Conservation (phyloP, 176 grass and related monocot species). For the Cymbopogon citratus region DNA sequence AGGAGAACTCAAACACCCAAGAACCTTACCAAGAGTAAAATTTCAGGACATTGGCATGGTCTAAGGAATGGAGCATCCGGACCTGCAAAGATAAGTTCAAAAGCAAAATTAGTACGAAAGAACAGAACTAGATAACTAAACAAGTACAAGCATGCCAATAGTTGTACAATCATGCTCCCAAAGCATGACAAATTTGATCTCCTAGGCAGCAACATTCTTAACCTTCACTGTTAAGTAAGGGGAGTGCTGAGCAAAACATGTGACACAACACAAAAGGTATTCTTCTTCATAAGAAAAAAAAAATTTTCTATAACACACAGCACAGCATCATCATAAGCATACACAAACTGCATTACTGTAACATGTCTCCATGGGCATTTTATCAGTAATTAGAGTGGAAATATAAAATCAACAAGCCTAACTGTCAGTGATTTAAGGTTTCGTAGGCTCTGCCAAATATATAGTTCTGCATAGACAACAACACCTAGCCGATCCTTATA, state of each 20-base stretch:
- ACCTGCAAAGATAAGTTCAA: conserved; percentile 53
- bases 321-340: neutral
- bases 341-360: neutral
- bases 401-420: neutral
- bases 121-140: neutral
- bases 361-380: neutral
- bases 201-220: neutral
- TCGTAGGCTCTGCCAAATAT: neutral
- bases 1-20: neutral
- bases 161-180: neutral
- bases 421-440: neutral
- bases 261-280: neutral
- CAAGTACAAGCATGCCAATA: neutral
- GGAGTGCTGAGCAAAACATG: neutral
- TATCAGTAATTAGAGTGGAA: neutral
- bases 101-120: conserved; percentile 4
- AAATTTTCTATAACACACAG: neutral
- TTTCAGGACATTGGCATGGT: conserved; percentile 83
- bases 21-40: conserved; percentile 78
- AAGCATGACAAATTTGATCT: too few relatives aligned
- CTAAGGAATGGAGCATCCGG: conserved; percentile 81
- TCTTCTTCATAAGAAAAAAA: neutral
- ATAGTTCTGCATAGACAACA: neutral
- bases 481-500: neutral
- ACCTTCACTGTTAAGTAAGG: neutral